Evolutionary conservation across 371 early-diverging fungal genomes (phyloP).

Genomic region (Mucor ambiguus): DNA sequence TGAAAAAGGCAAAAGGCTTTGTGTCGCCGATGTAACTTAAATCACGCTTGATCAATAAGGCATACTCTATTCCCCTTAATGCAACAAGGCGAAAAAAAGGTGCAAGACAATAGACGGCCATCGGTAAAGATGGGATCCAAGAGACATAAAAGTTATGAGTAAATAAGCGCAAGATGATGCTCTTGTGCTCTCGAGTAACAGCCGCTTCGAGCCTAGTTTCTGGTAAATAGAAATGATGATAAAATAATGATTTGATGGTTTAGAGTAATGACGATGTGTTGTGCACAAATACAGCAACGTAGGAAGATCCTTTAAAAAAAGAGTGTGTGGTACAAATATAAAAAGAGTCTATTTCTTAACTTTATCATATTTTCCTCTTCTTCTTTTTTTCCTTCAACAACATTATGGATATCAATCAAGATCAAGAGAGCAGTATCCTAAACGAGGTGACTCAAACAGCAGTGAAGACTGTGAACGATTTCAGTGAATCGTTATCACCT

Average conservation of each 20-base stretch:
- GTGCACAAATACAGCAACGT: background rate
- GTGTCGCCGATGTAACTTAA: constrained; percentile 11
- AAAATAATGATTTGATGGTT: constrained; percentile 11
- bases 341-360: constrained; percentile 3
- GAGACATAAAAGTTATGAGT: background rate
- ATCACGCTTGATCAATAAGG: background rate
- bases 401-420: constrained; percentile 7
- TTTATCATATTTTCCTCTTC: constrained; percentile 4
- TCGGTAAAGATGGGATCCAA: background rate
- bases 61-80: background rate
- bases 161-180: background rate
- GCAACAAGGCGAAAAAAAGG: constrained; percentile 6
- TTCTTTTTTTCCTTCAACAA: constrained; percentile 8
- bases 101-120: background rate
- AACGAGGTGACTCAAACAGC: constrained; percentile 15
- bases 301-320: constrained; percentile 10
- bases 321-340: background rate
- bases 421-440: constrained; percentile 10
- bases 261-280: constrained; percentile 5
- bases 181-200: background rate
- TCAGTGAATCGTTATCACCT: constrained; percentile 20
- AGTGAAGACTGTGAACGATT: constrained; percentile 10
- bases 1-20: constrained; percentile 17
- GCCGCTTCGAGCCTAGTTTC: background rate
- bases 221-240: background rate